phyloP scores from a whole-genome alignment of 2,329 filamentous ascomycete species.

The Rhynchosporium secalis region DNA sequence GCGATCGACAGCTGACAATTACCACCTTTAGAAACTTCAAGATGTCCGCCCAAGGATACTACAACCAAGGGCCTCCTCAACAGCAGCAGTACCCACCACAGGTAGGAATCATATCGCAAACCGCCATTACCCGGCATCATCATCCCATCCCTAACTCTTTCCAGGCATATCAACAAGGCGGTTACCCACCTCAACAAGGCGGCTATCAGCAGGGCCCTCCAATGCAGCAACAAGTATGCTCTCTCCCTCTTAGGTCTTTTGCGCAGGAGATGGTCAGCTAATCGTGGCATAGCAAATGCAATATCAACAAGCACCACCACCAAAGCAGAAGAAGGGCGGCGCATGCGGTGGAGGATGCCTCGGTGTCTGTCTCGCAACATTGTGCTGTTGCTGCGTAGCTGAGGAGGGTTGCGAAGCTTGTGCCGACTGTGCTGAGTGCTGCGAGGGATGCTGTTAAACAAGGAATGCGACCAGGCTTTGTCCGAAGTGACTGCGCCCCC shows the following conservation, averaged over 20 bases:
- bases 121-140: neutral
- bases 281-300: slow-evolving; percentile 44
- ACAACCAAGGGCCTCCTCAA: slow-evolving; percentile 32
- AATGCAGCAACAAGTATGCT: slow-evolving; percentile 15
- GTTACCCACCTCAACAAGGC: slow-evolving; percentile 18
- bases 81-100: slow-evolving; percentile 6
- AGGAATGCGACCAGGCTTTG: slow-evolving; percentile 1
- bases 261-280: neutral
- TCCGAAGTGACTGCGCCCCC: neutral
- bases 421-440: slow-evolving; percentile 29
- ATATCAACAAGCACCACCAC: slow-evolving; percentile 47
- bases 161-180: slow-evolving; percentile 7
- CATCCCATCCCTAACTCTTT: neutral
- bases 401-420: no score
- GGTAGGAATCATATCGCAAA: neutral
- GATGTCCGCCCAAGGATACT: slow-evolving; percentile 43
- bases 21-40: slow-evolving; percentile 12
- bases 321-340: slow-evolving; percentile 40
- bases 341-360: slow-evolving; percentile 46
- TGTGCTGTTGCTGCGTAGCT: slow-evolving; percentile 52
- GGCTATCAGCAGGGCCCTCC: slow-evolving; percentile 19
- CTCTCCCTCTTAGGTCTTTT: neutral
- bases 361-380: slow-evolving; percentile 48
- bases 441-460: slow-evolving; percentile 36
- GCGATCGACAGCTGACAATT: slow-evolving; percentile 15